Evolutionary conservation across 441 rosid genomes (phyloP).

Genomic region (Syzygium syzygioides): DNA sequence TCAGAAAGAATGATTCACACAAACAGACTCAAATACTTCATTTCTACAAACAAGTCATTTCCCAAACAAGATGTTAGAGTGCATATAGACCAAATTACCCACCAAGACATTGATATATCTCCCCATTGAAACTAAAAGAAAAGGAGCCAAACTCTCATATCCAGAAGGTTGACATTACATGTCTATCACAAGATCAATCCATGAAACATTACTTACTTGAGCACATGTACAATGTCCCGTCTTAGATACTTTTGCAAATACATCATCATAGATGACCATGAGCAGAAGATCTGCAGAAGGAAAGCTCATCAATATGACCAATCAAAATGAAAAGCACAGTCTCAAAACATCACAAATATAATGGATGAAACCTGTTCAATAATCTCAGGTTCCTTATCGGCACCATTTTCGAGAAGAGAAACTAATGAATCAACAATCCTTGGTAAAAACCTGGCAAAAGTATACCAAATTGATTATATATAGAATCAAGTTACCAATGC

Average conservation of each 20-base stretch:
- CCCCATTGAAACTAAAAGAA: not conserved
- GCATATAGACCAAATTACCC: not conserved
- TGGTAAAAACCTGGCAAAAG: constrained; percentile 59
- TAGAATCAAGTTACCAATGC: not conserved
- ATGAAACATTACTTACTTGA: constrained; percentile 43
- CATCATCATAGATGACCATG: constrained; percentile 73
- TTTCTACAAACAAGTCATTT: not conserved
- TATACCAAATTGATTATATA: not conserved
- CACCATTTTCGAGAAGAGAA: constrained; percentile 70
- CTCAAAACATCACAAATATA: constrained; percentile 8
- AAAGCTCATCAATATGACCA: constrained; percentile 3
- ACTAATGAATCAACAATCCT: constrained; percentile 52
- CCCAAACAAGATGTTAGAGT: not conserved
- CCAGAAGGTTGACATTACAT: not conserved
- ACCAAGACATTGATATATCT: not conserved
- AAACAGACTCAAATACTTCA: not conserved
- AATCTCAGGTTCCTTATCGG: constrained; percentile 84
- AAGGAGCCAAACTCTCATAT: not conserved
- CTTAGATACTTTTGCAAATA: constrained; percentile 65
- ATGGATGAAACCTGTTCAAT: constrained; percentile 67
- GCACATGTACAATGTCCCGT: constrained; percentile 40
- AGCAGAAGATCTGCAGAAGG: constrained; percentile 58
- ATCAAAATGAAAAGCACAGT: not conserved
- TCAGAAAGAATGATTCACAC: not conserved
- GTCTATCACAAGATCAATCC: not conserved